Conservation (phyloP, 306 rosid genomes). For the Spatholobus suberectus region DNA sequence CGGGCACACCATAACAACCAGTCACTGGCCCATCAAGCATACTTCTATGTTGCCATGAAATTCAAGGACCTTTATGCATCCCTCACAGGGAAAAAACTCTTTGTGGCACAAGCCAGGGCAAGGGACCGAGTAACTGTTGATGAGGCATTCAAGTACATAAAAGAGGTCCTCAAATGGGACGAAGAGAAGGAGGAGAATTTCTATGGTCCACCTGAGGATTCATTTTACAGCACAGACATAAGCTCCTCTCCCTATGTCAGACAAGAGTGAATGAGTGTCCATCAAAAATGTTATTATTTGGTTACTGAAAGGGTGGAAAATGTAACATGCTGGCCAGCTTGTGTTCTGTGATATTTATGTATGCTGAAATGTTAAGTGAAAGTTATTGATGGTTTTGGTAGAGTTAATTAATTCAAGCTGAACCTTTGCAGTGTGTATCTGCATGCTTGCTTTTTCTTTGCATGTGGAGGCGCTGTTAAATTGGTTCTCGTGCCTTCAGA, state of each 20-base stretch:
- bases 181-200: conserved; percentile 87
- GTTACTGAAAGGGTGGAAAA: conserved; percentile 24
- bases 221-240: conserved; percentile 90
- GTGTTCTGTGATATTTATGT: conserved; percentile 39
- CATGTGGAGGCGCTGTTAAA: conserved; percentile 37
- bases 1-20: conserved; percentile 70
- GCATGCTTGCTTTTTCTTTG: conserved; percentile 32
- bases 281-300: conserved; percentile 15
- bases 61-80: conserved; percentile 92
- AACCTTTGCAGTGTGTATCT: conserved; percentile 30
- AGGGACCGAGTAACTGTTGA: conserved; percentile 83
- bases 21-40: conserved; percentile 89
- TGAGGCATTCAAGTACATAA: conserved; percentile 89
- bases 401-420: conserved; percentile 34
- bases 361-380: conserved; percentile 34
- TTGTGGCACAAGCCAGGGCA: conserved; percentile 85
- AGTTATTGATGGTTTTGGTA: conserved; percentile 48
- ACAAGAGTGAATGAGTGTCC: conserved; percentile 56
- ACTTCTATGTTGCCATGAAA: conserved; percentile 95
- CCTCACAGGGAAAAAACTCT: conserved; percentile 72
- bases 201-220: conserved; percentile 88
- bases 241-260: conserved; percentile 86
- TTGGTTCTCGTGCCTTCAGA: conserved; percentile 17
- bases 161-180: conserved; percentile 97
- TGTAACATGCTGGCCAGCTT: conserved; percentile 40